Conservation (phyloP, 2,329 filamentous ascomycete genomes). For the Stagonosporopsis rhizophila region DNA sequence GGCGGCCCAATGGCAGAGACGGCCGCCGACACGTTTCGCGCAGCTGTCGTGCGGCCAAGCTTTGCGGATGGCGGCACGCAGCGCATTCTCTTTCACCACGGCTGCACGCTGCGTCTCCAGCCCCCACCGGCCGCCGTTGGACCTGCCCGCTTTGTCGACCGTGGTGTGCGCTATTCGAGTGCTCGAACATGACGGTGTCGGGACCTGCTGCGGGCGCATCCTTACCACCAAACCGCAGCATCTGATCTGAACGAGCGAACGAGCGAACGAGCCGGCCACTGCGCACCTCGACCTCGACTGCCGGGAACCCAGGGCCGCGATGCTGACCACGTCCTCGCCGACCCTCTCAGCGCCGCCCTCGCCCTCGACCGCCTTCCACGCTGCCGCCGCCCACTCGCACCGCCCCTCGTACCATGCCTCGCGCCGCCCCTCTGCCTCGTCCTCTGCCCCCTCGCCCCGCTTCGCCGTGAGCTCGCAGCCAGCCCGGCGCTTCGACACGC, state of each 20-base stretch:
- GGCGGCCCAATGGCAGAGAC: constrained; percentile 6
- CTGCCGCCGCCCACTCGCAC: constrained; percentile 23
- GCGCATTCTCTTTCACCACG: constrained; percentile 13
- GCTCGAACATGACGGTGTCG: constrained; percentile 26
- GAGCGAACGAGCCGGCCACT: neutral
- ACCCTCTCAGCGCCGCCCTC: constrained; percentile 49
- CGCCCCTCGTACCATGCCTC: constrained; percentile 17
- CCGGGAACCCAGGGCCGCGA: constrained; percentile 13
- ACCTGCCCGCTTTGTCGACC: constrained; percentile 18
- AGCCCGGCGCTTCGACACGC: constrained; percentile 39
- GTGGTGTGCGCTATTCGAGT: constrained; percentile 9
- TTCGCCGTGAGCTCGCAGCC: constrained; percentile 40
- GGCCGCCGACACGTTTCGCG: constrained; percentile 15
- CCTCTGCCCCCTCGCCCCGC: constrained; percentile 43
- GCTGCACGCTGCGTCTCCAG: constrained; percentile 12
- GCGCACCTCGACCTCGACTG: neutral
- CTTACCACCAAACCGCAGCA: constrained; percentile 11
- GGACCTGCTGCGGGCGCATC: constrained; percentile 19
- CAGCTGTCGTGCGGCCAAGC: constrained; percentile 13
- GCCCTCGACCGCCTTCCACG: constrained; percentile 45
- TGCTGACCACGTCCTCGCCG: constrained; percentile 47
- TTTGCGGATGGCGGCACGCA: constrained; percentile 12
- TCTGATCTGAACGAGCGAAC: too few species aligned
- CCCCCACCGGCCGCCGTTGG: constrained; percentile 4
- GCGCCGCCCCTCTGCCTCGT: constrained; percentile 41